Conservation (phyloP, 2,329 filamentous ascomycete species). For the Fusarium sp. region DNA sequence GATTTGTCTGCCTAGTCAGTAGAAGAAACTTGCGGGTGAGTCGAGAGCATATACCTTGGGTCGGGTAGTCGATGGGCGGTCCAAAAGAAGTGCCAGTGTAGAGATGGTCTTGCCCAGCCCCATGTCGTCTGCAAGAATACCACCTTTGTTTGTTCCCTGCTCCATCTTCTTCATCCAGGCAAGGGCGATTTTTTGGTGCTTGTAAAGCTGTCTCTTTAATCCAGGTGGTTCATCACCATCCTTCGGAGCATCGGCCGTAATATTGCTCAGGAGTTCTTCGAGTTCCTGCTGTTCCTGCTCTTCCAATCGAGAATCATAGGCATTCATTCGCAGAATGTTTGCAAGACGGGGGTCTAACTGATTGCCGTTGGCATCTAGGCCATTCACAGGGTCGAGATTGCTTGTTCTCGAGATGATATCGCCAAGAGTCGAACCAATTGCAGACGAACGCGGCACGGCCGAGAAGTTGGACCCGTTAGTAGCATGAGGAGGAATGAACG, state of each 20-base stretch:
- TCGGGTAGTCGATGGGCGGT: slow-evolving; percentile 65
- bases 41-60: slow-evolving; percentile 47
- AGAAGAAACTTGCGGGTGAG: background rate
- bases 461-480: background rate
- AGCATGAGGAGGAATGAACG: background rate
- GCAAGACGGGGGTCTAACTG: slow-evolving; percentile 50
- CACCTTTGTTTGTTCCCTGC: slow-evolving; percentile 80
- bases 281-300: slow-evolving; percentile 69
- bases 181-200: slow-evolving; percentile 84
- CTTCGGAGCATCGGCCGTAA: slow-evolving; percentile 75
- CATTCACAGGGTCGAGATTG: slow-evolving; percentile 51
- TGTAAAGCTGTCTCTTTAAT: slow-evolving; percentile 76
- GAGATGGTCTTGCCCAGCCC: slow-evolving; percentile 91
- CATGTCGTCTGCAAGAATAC: slow-evolving; percentile 94
- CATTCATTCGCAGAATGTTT: slow-evolving; percentile 51
- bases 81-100: slow-evolving; percentile 79
- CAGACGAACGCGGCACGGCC: slow-evolving; percentile 7
- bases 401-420: slow-evolving; percentile 54
- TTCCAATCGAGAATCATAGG: slow-evolving; percentile 54
- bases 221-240: slow-evolving; percentile 76
- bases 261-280: slow-evolving; percentile 75
- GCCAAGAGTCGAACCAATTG: slow-evolving; percentile 39
- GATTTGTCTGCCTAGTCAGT: slow-evolving; percentile 71
- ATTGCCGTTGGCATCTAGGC: slow-evolving; percentile 52
- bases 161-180: slow-evolving; percentile 89